Conservation (phyloP, 306 rosid genomes). For the Quercus aquifolioides region DNA sequence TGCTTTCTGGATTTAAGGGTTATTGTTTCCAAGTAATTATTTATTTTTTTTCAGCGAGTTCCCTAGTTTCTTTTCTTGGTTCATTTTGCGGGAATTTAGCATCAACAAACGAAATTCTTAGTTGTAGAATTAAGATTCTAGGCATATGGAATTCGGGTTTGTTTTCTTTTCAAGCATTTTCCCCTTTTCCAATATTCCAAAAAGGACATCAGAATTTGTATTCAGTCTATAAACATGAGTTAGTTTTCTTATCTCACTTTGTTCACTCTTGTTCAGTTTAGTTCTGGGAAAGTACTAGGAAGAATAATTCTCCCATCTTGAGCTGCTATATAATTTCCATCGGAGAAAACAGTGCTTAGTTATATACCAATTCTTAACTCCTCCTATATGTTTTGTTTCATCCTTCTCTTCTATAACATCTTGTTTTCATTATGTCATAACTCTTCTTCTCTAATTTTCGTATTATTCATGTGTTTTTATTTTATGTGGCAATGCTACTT, state of each 20-base stretch:
- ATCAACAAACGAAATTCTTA: neutral
- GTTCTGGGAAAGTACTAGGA: neutral
- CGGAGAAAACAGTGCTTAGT: conserved; percentile 20
- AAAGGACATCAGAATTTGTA: neutral
- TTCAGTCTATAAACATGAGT: neutral
- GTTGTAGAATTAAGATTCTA: neutral
- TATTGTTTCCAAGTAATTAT: neutral
- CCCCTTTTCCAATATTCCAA: neutral
- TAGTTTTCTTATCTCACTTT: neutral
- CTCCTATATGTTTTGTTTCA: neutral
- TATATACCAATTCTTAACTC: conserved; percentile 19
- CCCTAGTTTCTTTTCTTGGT: neutral
- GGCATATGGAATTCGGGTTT: conserved; percentile 28
- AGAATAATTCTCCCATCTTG: conserved; percentile 25
- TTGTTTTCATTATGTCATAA: conserved; percentile 21
- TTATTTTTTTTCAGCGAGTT: neutral
- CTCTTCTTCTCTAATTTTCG: neutral
- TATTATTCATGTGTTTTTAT: neutral
- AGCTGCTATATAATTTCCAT: conserved; percentile 36
- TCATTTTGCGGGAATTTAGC: conserved; percentile 11
- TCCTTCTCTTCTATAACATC: neutral
- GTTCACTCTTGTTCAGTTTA: neutral
- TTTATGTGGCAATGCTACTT: conserved; percentile 10
- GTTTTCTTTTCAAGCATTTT: conserved; percentile 28
- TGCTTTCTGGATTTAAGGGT: neutral